Percentiles rank a stretch among this genome's conserved stretches.
Evolutionary conservation across 768 basidiomycete species (phyloP).

Genomic region (Macrolepiota fuliginosa): DNA sequence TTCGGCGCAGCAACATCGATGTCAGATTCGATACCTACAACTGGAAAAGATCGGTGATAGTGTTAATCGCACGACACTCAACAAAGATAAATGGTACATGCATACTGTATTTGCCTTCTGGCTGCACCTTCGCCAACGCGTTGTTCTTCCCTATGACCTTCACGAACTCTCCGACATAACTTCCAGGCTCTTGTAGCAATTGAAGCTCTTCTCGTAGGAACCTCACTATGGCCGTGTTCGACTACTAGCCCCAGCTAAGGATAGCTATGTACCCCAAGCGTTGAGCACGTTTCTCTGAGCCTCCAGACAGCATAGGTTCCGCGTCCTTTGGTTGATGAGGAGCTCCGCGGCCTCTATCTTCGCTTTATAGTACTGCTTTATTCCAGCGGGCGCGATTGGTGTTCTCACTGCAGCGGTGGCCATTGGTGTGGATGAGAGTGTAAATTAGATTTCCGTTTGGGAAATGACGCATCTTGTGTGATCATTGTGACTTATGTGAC

Average conservation of each 20-base stretch:
- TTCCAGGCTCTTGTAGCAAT: conserved; percentile 90
- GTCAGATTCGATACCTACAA: conserved; percentile 90
- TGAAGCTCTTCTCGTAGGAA: conserved; percentile 91
- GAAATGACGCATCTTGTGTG: conserved; percentile 7
- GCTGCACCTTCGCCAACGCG: conserved; percentile 96
- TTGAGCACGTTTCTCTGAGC: conserved; percentile 97
- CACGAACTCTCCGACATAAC: conserved; percentile 96
- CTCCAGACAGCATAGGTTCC: conserved; percentile 92
- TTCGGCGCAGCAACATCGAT: conserved; percentile 80
- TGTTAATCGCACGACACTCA: background rate
- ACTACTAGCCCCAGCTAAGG: background rate
- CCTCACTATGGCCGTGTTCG: conserved; percentile 54
- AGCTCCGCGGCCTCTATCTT: conserved; percentile 95
- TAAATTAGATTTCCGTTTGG: background rate
- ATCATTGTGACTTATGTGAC: background rate
- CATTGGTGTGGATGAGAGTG: conserved; percentile 22
- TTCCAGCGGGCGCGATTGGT: conserved; percentile 54
- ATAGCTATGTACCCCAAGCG: conserved; percentile 65
- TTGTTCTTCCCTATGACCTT: conserved; percentile 99
- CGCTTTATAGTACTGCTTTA: conserved; percentile 93
- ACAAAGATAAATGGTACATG: conserved; percentile 14
- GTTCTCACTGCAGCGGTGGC: conserved; percentile 32
- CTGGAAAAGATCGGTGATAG: conserved; percentile 34
- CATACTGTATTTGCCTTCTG: conserved; percentile 98
- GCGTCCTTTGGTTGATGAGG: conserved; percentile 93